A percentile compares a stretch with the other conserved stretches of the same genome.
These are phyloP conservation scores for Thymus mandschuricus DNA, from an alignment of 257 asterid species.

Conservation along the genomic window DNA sequence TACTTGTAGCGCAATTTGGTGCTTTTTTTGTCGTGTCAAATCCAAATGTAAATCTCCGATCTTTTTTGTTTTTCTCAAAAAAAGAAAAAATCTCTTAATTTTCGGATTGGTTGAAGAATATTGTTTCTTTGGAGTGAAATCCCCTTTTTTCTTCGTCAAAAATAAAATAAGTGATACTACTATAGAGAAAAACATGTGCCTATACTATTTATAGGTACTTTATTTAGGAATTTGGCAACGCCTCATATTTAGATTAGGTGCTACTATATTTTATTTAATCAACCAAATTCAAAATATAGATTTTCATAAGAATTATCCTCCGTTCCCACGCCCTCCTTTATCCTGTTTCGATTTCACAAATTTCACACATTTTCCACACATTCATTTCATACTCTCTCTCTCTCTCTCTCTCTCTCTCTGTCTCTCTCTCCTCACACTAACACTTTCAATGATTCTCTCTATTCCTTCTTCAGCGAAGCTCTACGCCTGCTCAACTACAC, in stretches of 20 bases:
- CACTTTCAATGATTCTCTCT: slow-evolving; percentile 55
- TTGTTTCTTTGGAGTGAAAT: too few species aligned
- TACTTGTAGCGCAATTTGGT: too few species aligned
- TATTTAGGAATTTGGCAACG: too few species aligned
- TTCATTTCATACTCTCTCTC: not conserved
- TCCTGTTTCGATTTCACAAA: slow-evolving; percentile 14
- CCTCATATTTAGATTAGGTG: not conserved
- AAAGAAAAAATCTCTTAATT: too few species aligned
- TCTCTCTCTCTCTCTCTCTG: slow-evolving; percentile 1
- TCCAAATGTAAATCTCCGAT: too few species aligned
- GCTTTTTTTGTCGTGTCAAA: too few species aligned
- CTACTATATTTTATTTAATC: not conserved
- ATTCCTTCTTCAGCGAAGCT: slow-evolving; percentile 40
- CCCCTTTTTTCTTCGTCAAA: too few species aligned
- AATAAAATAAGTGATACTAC: too few species aligned
- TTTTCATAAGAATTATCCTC: not conserved
- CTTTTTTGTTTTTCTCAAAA: too few species aligned
- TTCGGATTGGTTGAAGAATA: too few species aligned
- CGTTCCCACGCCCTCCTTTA: slow-evolving; percentile 15
- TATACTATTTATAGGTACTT: too few species aligned
- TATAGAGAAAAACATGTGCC: too few species aligned
- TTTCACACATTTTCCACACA: slow-evolving; percentile 18
- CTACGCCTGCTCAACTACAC: slow-evolving; percentile 37
- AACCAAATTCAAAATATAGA: not conserved
- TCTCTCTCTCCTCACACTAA: slow-evolving; percentile 11